Conservation (phyloP, 129 eudicot genomes). For the Chrysanthemum makinoi region DNA sequence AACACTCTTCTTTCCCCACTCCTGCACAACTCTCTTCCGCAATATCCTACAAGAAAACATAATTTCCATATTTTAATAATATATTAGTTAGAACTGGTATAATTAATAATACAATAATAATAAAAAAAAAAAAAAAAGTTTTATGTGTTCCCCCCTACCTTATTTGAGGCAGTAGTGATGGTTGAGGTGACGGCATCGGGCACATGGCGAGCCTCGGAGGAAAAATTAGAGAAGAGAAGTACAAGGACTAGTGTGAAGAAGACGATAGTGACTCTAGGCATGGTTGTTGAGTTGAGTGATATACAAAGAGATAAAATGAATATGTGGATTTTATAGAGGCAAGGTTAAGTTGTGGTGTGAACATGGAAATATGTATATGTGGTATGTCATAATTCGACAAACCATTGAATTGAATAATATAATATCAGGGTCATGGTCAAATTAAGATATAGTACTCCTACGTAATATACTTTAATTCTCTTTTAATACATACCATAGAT, state of each 20-base stretch:
- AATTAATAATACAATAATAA: too few relatives aligned
- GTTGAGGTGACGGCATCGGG: slow-evolving; percentile 19
- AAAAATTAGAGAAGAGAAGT: slow-evolving; percentile 3
- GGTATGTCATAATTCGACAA: too few relatives aligned
- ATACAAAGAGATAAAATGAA: slow-evolving; percentile 18
- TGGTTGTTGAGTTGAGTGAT: slow-evolving; percentile 26
- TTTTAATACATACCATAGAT: too few relatives aligned
- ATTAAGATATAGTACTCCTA: too few relatives aligned
- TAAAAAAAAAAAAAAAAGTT: too few relatives aligned
- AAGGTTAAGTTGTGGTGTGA: slow-evolving; percentile 20
- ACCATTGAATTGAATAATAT: too few relatives aligned
- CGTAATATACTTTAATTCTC: too few relatives aligned
- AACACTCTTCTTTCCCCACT: slow-evolving; percentile 27
- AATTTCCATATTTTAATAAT: neutral
- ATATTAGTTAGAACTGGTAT: too few relatives aligned
- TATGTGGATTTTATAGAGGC: slow-evolving; percentile 25
- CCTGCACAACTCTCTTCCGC: slow-evolving; percentile 31
- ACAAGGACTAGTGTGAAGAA: slow-evolving; percentile 21
- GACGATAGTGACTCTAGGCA: slow-evolving; percentile 28
- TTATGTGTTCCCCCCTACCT: slow-evolving; percentile 16
- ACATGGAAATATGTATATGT: neutral
- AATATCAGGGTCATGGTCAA: too few relatives aligned
- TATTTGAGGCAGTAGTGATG: neutral
- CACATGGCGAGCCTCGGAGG: slow-evolving; percentile 18
- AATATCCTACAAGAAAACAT: slow-evolving; percentile 12